Evolutionary conservation across 2,329 filamentous ascomycete species (phyloP).

Genomic region (Fusarium coffeatum): DNA sequence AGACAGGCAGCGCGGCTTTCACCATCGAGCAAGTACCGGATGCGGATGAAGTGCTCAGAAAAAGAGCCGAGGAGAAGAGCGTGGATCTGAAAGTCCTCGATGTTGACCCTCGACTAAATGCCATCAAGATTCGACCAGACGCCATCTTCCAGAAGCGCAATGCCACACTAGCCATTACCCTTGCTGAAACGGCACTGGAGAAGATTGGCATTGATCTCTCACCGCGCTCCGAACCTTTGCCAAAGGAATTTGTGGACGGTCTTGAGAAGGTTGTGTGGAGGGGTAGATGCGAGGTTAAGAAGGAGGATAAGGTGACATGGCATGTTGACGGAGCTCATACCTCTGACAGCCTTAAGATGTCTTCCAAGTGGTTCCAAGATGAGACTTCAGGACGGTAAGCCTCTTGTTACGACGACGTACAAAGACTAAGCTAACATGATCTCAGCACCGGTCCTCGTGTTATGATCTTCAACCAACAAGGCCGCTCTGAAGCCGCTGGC

Average conservation of each 20-base stretch:
- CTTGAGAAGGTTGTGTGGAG: constrained; percentile 81
- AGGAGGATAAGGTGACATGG: constrained; percentile 74
- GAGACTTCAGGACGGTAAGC: constrained; percentile 54
- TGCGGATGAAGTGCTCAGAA: constrained; percentile 59
- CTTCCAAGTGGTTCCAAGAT: constrained; percentile 81
- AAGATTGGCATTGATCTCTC: constrained; percentile 56
- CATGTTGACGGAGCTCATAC: constrained; percentile 96
- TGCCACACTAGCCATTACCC: constrained; percentile 62
- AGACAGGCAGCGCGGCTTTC: constrained; percentile 67
- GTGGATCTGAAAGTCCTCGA: constrained; percentile 61
- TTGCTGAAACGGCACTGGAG: constrained; percentile 62
- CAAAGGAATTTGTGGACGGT: constrained; percentile 75
- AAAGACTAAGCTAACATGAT: not conserved
- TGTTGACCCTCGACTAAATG: constrained; percentile 58
- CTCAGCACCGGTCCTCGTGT: constrained; percentile 56
- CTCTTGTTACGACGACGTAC: not conserved
- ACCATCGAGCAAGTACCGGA: constrained; percentile 64
- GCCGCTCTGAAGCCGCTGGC: constrained; percentile 63
- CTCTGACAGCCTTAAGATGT: constrained; percentile 84
- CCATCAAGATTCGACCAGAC: constrained; percentile 62
- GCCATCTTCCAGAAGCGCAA: constrained; percentile 71
- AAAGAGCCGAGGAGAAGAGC: constrained; percentile 64
- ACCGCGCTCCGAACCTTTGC: constrained; percentile 55
- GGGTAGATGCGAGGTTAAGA: constrained; percentile 77
- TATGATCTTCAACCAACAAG: constrained; percentile 91